Conservation (phyloP, 2,329 filamentous ascomycete species). For the Conoideocrella luteorostrata region DNA sequence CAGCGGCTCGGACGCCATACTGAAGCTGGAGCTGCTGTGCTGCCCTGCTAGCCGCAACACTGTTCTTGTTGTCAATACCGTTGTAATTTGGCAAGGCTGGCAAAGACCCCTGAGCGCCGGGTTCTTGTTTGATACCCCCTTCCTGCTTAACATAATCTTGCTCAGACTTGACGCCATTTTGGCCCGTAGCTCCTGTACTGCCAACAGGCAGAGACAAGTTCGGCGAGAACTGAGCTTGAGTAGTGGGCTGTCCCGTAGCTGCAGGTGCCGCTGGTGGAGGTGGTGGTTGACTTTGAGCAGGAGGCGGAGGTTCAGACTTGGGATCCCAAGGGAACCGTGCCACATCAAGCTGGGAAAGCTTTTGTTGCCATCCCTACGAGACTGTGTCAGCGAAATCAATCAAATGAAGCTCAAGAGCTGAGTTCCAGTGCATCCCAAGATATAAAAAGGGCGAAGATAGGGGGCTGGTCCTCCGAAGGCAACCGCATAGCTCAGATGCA, state of each 20-base stretch:
- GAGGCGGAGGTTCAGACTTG: conserved; percentile 54
- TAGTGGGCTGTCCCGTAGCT: conserved; percentile 11
- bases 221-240: conserved; percentile 26
- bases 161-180: conserved; percentile 38
- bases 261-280: conserved; percentile 16
- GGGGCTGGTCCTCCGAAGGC: background rate
- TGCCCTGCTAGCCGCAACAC: conserved; percentile 47
- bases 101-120: conserved; percentile 27
- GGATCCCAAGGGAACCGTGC: conserved; percentile 96
- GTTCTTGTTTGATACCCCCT: conserved; percentile 39
- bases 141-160: conserved; percentile 41
- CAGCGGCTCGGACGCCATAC: conserved; percentile 58
- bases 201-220: conserved; percentile 24
- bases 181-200: conserved; percentile 20
- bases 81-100: conserved; percentile 27
- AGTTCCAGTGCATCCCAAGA: background rate
- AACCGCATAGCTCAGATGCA: background rate
- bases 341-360: conserved; percentile 76
- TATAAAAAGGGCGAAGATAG: background rate
- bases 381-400: conserved; percentile 8
- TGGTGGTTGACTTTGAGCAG: conserved; percentile 25
- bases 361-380: conserved; percentile 83
- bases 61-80: conserved; percentile 27
- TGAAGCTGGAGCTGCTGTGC: conserved; percentile 50
- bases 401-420: background rate